These are phyloP conservation scores for Naganishia kalamii DNA, from an alignment of 768 basidiomycete genomes.

Conservation along the genomic window DNA sequence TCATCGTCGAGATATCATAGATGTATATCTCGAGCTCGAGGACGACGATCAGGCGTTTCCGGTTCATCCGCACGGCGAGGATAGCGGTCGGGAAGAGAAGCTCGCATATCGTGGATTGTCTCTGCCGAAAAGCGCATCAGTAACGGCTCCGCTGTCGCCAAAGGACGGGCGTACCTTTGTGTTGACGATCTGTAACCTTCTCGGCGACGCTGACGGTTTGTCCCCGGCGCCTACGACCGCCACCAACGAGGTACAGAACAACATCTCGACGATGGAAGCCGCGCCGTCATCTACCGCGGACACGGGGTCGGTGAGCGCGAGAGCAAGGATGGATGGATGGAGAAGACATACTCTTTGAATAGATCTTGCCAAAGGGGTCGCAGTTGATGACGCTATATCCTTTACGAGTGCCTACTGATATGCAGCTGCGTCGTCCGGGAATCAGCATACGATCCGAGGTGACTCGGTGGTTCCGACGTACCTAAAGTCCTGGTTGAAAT, in stretches of 20 bases:
- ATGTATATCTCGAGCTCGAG: constrained; percentile 98
- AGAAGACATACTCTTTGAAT: constrained; percentile 72
- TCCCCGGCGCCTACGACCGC: constrained; percentile 94
- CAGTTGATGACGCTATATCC: constrained; percentile 97
- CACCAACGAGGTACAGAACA: constrained; percentile 96
- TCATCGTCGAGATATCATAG: constrained; percentile 98
- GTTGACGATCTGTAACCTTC: constrained; percentile 95
- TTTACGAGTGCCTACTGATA: constrained; percentile 88
- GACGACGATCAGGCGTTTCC: constrained; percentile 91
- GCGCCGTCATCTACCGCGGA: constrained; percentile 93
- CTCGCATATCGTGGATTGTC: constrained; percentile 98
- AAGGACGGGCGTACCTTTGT: constrained; percentile 65
- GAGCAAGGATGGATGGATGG: background rate
- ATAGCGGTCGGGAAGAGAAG: constrained; percentile 94
- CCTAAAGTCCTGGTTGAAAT: constrained; percentile 98
- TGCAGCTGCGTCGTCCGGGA: constrained; percentile 58
- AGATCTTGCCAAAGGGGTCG: constrained; percentile 93
- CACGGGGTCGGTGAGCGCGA: background rate
- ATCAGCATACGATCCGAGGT: no score
- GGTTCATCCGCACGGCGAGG: constrained; percentile 93
- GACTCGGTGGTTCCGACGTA: no score
- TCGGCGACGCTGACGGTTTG: constrained; percentile 71
- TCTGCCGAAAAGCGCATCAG: constrained; percentile 50
- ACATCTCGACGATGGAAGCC: constrained; percentile 94
- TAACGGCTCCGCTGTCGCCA: background rate